Conservation (phyloP, 2,329 filamentous ascomycete genomes). For the Ophiosphaerella korrae region DNA sequence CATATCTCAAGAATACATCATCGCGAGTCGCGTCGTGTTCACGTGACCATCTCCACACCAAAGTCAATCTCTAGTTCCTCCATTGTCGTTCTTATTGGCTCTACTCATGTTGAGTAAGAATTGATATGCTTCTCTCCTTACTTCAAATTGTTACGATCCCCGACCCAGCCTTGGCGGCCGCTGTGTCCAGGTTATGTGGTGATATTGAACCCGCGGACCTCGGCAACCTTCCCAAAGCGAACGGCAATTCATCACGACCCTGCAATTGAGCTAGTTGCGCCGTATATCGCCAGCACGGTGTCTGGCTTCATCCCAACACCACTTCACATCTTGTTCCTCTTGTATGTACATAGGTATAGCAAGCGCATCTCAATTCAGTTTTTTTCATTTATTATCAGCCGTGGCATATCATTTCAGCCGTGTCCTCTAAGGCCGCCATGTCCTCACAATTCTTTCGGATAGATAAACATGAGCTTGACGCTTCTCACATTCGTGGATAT, state of each 20-base stretch:
- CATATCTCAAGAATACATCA: neutral
- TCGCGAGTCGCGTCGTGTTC: slow-evolving; percentile 14
- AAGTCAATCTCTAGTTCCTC: neutral
- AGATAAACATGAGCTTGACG: slow-evolving; percentile 70
- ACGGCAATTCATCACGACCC: slow-evolving; percentile 32
- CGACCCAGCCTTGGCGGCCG: too few relatives aligned
- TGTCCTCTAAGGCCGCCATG: slow-evolving; percentile 33
- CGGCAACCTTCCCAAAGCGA: slow-evolving; percentile 27
- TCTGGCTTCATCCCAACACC: neutral
- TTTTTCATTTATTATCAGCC: neutral
- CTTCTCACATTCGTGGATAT: slow-evolving; percentile 81
- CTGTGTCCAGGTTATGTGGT: too few relatives aligned
- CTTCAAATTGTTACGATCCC: neutral
- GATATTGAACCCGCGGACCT: slow-evolving; percentile 21
- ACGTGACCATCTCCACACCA: slow-evolving; percentile 19
- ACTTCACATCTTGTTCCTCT: neutral
- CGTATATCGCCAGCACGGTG: neutral
- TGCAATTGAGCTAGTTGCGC: neutral
- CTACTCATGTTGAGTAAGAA: too few relatives aligned
- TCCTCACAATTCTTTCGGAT: slow-evolving; percentile 62
- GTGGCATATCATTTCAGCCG: neutral
- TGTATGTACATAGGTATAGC: too few relatives aligned
- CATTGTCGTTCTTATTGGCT: neutral
- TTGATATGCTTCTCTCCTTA: neutral
- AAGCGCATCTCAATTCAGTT: neutral